These are phyloP conservation scores for Lactarius vividus DNA, from an alignment of 768 basidiomycete genomes.

Conservation along the genomic window DNA sequence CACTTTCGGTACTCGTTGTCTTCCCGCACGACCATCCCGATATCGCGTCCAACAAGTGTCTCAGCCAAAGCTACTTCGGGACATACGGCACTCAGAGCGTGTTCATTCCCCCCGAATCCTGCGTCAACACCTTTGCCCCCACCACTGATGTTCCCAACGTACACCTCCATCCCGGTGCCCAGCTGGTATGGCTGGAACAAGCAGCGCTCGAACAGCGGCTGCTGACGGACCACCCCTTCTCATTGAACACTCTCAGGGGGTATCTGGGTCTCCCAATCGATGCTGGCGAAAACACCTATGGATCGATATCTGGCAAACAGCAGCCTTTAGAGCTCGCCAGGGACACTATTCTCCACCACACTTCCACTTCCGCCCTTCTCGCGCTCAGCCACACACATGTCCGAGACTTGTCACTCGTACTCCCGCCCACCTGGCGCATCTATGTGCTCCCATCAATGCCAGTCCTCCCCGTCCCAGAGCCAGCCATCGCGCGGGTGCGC, in stretches of 20 bases:
- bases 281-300: constrained; percentile 2
- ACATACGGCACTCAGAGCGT: constrained; percentile 53
- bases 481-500: constrained; percentile 54
- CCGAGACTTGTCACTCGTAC: constrained; percentile 50
- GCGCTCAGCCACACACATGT: constrained; percentile 45
- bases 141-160: constrained; percentile 1
- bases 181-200: constrained; percentile 39
- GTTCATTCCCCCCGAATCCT: constrained; percentile 44
- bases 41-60: constrained; percentile 42
- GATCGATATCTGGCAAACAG: constrained; percentile 10
- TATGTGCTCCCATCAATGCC: constrained; percentile 55
- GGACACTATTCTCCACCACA: constrained; percentile 43
- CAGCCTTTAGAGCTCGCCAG: constrained; percentile 24
- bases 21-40: constrained; percentile 44
- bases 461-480: constrained; percentile 53
- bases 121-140: constrained; percentile 34
- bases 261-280: constrained; percentile 25
- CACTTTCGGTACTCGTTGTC: constrained; percentile 37
- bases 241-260: constrained; percentile 3
- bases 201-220: constrained; percentile 45
- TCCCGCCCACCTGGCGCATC: constrained; percentile 76
- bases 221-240: constrained; percentile 21
- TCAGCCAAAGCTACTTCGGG: constrained; percentile 53
- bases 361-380: constrained; percentile 47
- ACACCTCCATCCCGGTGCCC: constrained; percentile 34